phyloP scores from a whole-genome alignment of 768 basidiomycete genomes.

The Pleurotus sapidus region DNA sequence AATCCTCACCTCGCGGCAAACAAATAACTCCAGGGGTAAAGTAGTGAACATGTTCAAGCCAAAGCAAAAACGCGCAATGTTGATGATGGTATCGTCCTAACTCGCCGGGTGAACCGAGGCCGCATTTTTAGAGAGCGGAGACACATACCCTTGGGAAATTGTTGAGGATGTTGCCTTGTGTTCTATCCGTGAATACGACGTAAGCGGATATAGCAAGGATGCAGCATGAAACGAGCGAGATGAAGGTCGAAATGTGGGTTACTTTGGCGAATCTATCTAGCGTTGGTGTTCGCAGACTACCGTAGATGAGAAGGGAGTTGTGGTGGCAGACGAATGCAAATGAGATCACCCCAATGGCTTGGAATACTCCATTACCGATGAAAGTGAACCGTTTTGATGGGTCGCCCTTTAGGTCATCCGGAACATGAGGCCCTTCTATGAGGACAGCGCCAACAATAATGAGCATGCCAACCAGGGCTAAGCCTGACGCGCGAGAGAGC shows the following conservation, averaged over 20 bases:
- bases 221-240: slow-evolving; percentile 83
- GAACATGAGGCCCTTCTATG: slow-evolving; percentile 75
- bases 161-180: slow-evolving; percentile 94
- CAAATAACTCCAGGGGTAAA: slow-evolving; percentile 92
- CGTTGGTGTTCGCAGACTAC: slow-evolving; percentile 88
- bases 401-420: slow-evolving; percentile 73
- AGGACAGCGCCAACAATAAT: slow-evolving; percentile 88
- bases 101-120: neutral
- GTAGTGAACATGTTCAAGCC: slow-evolving; percentile 99
- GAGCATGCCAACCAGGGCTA: slow-evolving; percentile 91
- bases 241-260: slow-evolving; percentile 85
- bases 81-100: slow-evolving; percentile 85
- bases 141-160: slow-evolving; percentile 78
- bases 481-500: slow-evolving; percentile 85
- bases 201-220: slow-evolving; percentile 86
- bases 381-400: slow-evolving; percentile 72
- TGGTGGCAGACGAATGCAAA: slow-evolving; percentile 98
- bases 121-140: neutral
- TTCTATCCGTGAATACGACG: slow-evolving; percentile 86
- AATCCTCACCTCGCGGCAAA: slow-evolving; percentile 82
- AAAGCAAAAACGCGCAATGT: slow-evolving; percentile 91
- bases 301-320: slow-evolving; percentile 95
- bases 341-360: slow-evolving; percentile 96
- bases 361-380: slow-evolving; percentile 79
- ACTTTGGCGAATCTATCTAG: slow-evolving; percentile 91